Conservation (phyloP, 2,329 filamentous ascomycete genomes). For the Neopestalotiopsis sp. region DNA sequence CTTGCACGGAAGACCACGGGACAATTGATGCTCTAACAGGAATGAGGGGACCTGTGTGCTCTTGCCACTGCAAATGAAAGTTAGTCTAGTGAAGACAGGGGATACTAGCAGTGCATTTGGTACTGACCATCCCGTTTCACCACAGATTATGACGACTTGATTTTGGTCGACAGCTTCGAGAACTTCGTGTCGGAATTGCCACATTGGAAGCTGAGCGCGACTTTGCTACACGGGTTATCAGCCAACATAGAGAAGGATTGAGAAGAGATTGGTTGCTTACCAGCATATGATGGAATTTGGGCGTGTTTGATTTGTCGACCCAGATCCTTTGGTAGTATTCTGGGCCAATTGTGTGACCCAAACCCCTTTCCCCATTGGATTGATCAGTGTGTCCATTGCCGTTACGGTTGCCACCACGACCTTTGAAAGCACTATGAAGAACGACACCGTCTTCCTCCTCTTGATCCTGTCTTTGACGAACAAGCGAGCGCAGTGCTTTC, state of each 20-base stretch:
- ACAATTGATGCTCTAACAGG: slow-evolving; percentile 86
- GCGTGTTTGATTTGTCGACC: slow-evolving; percentile 60
- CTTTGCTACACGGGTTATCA: slow-evolving; percentile 45
- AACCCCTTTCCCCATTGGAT: slow-evolving; percentile 48
- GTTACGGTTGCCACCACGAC: slow-evolving; percentile 53
- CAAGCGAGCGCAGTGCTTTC: slow-evolving; percentile 69
- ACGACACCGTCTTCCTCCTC: slow-evolving; percentile 78
- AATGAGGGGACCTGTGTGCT: slow-evolving; percentile 97
- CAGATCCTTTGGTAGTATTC: slow-evolving; percentile 64
- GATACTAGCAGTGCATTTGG: not conserved
- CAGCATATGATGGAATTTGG: slow-evolving; percentile 80
- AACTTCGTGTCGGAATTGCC: slow-evolving; percentile 79
- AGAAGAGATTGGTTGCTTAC: slow-evolving; percentile 41
- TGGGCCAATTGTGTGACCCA: slow-evolving; percentile 42
- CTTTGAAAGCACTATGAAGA: slow-evolving; percentile 76
- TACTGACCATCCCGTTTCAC: slow-evolving; percentile 84
- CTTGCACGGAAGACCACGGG: slow-evolving; percentile 81
- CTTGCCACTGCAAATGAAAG: slow-evolving; percentile 67
- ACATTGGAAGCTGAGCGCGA: slow-evolving; percentile 87
- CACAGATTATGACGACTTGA: slow-evolving; percentile 91
- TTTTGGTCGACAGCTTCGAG: slow-evolving; percentile 77
- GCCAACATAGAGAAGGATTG: not conserved
- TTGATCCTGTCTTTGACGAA: slow-evolving; percentile 71
- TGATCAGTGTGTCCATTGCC: slow-evolving; percentile 55
- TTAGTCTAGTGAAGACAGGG: slow-evolving; percentile 23